Base-by-base conservation (phyloP, 768 basidiomycete species). In the Mycena vulgaris region DNA sequence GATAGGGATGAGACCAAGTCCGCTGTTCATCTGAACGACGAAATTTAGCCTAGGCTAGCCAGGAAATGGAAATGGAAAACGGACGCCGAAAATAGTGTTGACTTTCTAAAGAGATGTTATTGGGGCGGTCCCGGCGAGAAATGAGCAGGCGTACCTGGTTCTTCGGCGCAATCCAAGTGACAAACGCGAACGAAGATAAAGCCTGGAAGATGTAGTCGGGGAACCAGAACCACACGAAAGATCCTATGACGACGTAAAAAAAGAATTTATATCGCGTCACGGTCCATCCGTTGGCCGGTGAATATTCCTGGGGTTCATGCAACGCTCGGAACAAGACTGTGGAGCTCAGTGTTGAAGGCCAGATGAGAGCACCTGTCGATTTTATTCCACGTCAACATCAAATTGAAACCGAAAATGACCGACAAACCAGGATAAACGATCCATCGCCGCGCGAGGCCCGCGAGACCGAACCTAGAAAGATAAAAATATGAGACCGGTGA, bases 191-290 rank as follows among this genome's bases (percentile, higher is more conserved):
- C 52, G 63, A 64, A 23, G 53, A 64, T 31, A 64, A 33, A 4
- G 63, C 63, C 52, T 64, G 63, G 52, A 64, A 64, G 30, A 64
- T 64, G 31, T 64, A 64, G 53, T 64, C 63, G 30, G 63, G 63
- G 63, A 64, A 64, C 63, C 63, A 64, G 52, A 55, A 64, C 63
- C 63, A 64, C 14, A 64, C 52, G 39, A 64, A 56, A 28, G 63
- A 64, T 21, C 52, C 63, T 21, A 28, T 21, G 28, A 19, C 30
- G 53, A 64, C 63, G 28, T 27, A 23, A 33, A 64, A 64, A 31
- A 64, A 64, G 37, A 64, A 64, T 30, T 45, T 53, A 39, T 64
- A 64, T 9, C 63, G 63, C 51, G 63, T 64, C 40, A 35, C 30
- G n/a, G 63, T 64, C 63, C 63, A 64, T 47, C 63, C 63, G 19